Percentiles rank a stretch among this genome's conserved stretches.
phyloP scores from a whole-genome alignment of 352 stramenopile species.

The Phytophthora chlamydospora region DNA sequence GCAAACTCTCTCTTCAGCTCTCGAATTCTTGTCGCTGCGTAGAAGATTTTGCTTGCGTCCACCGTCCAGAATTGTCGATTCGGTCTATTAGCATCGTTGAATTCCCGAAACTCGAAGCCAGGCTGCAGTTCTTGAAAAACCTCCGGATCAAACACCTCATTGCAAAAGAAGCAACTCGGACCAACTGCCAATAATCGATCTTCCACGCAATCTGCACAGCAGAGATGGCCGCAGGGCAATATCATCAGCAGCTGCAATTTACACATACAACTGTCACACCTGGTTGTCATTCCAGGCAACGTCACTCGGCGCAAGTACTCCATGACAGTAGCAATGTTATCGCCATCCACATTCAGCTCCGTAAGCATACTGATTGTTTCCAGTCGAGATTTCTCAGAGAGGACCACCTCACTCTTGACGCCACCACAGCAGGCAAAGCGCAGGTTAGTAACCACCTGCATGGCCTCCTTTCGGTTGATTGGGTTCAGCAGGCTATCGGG shows the following conservation, averaged over 20 bases:
- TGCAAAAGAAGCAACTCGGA: conserved; percentile 51
- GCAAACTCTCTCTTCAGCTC: conserved; percentile 51
- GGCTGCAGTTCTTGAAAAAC: conserved; percentile 86
- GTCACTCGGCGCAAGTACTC: conserved; percentile 52
- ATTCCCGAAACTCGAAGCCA: conserved; percentile 61
- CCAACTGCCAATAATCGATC: conserved; percentile 48
- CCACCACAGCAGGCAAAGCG: conserved; percentile 51
- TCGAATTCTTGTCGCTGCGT: conserved; percentile 54
- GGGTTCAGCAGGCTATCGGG: conserved; percentile 71
- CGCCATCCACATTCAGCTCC: conserved; percentile 32
- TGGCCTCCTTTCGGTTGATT: conserved; percentile 53
- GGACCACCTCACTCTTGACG: conserved; percentile 32
- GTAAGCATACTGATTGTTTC: conserved; percentile 61
- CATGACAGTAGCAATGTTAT: conserved; percentile 32
- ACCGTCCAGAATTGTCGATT: conserved; percentile 34
- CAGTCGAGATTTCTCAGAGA: conserved; percentile 35
- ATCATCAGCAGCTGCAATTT: conserved; percentile 86
- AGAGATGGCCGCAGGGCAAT: conserved; percentile 87
- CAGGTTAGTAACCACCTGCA: conserved; percentile 52
- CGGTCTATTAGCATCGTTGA: conserved; percentile 22
- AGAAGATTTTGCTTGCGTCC: conserved; percentile 65
- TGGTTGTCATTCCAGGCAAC: conserved; percentile 33
- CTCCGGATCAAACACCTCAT: conserved; percentile 71
- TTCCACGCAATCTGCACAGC: conserved; percentile 92
- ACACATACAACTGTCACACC: conserved; percentile 75